Evolutionary conservation across 2,329 filamentous ascomycete species (phyloP), one percentile per base, ranked within the genome.

Genomic region (Alternaria gansuensis): DNA sequence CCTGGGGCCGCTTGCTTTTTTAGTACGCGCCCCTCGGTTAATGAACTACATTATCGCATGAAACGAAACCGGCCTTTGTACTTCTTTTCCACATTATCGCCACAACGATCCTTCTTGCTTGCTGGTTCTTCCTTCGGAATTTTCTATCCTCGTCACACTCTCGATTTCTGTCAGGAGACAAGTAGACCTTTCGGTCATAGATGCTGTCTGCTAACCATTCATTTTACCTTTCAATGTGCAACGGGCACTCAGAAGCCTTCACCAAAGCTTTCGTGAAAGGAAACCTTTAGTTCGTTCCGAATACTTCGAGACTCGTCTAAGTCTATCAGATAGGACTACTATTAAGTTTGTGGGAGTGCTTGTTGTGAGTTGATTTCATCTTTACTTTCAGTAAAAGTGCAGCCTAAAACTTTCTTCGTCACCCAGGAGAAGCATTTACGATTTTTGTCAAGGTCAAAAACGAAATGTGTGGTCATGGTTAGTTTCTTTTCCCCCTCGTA

Each of bases 11-110:
- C 31, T 48, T 36, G 44, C 44, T 34, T 48, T 48, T 48, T 7
- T 31, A 17, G 44, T 11, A 34, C 11, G 44, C 44, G 31, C 7
- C 44, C 23, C 23, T 21, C 44, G 44, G 9, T 26, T 17, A 36
- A 34, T 48, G 29, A 48, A 48, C 21, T 17, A 21, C 44, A 36
- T 48, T 26, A 48, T 48, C 44, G 44, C 36, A 23, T 29, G 8
- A 8, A 34, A 36, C 44, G 23, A 31, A 23, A 48, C 26, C 23
- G 8, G 31, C 23, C 44, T 14, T 48, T 6, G 44, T 48, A 11
- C 21, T 36, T 24, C 31, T 48, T 48, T 21, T 48, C n/a, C 8
- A 23, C 21, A 24, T 36, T 34, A 24, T 34, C 44, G 11, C 33
- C 24, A 14, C 29, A 36, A 36, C 21, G 17, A n/a, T 11, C 23